Evolutionary conservation across 140 eudicot species (phyloP), one percentile per base, ranked within the genome.

Genomic region (Bidens hawaiensis): DNA sequence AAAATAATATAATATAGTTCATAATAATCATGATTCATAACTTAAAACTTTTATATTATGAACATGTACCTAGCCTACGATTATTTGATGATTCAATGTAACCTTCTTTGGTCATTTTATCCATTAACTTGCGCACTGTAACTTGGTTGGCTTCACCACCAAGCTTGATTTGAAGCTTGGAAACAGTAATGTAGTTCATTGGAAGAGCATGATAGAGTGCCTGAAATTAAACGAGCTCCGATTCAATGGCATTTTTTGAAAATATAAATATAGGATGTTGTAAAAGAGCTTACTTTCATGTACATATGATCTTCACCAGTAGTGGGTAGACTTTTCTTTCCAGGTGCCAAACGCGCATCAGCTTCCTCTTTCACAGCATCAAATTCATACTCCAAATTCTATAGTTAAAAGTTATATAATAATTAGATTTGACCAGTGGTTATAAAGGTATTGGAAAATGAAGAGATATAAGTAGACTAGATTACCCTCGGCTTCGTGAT

Each of bases 161-260:
- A 49, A 93, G 96, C 71, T 93, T 88, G 58, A 55, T 81, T 73
- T 85, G 93, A 72, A 93, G 94, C 55, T 88, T 85, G 12, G 94
- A 43, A 56, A 77, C 66, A 27, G 86, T 73, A 60, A 93, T 60
- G 69, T 82, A 81, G 64, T 78, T 61, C 94, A 88, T 58, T 24
- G 95, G 95, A 42, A 88, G 95, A 52, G 99, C 86, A 73, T 88
- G 94, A 69, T 74, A 93, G 43, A 93, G 80, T 53, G 99, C 96
- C 95, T 87, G 84, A 77, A 72, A 51, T 26, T 27, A 69, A 41
- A 64, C 14, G 13, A 57, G 63, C 25, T 59, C 70, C 11, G 15
- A 33, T 66, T 60, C 55, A 73, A 47, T 26, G 33, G 17, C 58
- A 31, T 27, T 19, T 6, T 50, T 11, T 31, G 36, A 36, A 36